Evolutionary conservation across 371 early-diverging fungal genomes (phyloP).

Genomic region (Phascolomyces articulosus): DNA sequence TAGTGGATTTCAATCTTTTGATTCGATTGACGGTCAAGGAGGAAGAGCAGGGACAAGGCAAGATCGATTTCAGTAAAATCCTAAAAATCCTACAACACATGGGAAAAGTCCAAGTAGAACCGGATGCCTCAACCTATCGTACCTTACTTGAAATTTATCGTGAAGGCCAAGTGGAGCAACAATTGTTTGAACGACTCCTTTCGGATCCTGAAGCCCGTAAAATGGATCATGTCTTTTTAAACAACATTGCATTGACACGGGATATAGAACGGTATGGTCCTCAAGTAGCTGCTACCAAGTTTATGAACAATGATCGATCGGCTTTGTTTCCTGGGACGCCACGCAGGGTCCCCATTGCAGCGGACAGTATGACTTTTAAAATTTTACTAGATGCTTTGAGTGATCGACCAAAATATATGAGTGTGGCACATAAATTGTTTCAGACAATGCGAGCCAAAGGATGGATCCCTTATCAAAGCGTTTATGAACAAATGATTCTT

Average conservation of each 20-base stretch:
- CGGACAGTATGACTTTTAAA: conserved; percentile 36
- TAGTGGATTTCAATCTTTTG: conserved; percentile 45
- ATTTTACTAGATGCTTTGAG: conserved; percentile 30
- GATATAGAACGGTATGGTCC: conserved; percentile 14
- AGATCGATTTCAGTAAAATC: conserved; percentile 26
- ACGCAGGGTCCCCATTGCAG: conserved; percentile 12
- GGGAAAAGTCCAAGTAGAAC: conserved; percentile 31
- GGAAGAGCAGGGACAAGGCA: neutral
- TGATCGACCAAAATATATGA: conserved; percentile 5
- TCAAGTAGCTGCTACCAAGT: conserved; percentile 9
- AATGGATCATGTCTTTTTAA: conserved; percentile 34
- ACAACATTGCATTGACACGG: conserved; percentile 36
- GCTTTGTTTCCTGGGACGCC: conserved; percentile 12
- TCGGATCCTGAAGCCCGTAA: conserved; percentile 11
- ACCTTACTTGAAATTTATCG: conserved; percentile 31
- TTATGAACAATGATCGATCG: conserved; percentile 27
- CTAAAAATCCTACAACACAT: conserved; percentile 41
- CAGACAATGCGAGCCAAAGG: conserved; percentile 34
- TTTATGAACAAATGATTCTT: conserved; percentile 30
- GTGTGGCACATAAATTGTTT: conserved; percentile 24
- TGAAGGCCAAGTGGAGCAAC: conserved; percentile 19
- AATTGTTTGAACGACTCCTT: conserved; percentile 25
- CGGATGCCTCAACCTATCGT: conserved; percentile 37
- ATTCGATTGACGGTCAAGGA: conserved; percentile 29
- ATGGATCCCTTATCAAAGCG: conserved; percentile 17